These are phyloP conservation scores for Rubus idaeus DNA, from an alignment of 306 rosid species.

Conservation along the genomic window DNA sequence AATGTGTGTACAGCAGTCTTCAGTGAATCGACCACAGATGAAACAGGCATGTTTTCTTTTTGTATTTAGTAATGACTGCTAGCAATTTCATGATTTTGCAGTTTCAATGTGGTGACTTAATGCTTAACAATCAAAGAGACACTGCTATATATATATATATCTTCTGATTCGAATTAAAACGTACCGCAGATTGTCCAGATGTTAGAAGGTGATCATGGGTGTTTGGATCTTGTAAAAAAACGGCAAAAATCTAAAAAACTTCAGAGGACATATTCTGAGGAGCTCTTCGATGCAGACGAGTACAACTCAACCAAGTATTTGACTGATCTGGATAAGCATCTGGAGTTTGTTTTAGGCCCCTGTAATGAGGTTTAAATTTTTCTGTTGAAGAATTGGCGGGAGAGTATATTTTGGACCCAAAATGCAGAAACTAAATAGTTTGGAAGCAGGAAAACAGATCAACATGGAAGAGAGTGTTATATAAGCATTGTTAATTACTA, in stretches of 20 bases:
- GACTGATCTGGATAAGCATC: constrained; percentile 47
- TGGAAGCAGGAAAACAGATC: not conserved
- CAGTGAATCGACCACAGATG: constrained; percentile 78
- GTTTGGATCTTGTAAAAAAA: constrained; percentile 34
- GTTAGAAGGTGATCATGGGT: constrained; percentile 53
- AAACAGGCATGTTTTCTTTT: constrained; percentile 50
- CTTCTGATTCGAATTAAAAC: not conserved
- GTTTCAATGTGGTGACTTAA: not conserved
- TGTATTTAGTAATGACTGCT: constrained; percentile 1
- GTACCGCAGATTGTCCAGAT: constrained; percentile 54
- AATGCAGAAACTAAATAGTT: not conserved
- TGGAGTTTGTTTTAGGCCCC: constrained; percentile 52
- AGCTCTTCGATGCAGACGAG: constrained; percentile 81
- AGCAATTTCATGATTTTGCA: not conserved
- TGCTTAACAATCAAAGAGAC: not conserved
- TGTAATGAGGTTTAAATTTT: constrained; percentile 21
- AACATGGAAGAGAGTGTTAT: not conserved
- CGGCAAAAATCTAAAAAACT: constrained; percentile 55
- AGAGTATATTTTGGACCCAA: not conserved
- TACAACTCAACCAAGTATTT: constrained; percentile 73
- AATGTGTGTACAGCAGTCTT: constrained; percentile 68
- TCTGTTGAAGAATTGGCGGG: not conserved
- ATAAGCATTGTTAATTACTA: not conserved
- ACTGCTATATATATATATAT: not conserved
- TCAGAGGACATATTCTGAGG: constrained; percentile 72